Evolutionary conservation across 2,329 filamentous ascomycete species (phyloP), one percentile per base, ranked within the genome.

Genomic region (Pseudogymnoascus sp.): DNA sequence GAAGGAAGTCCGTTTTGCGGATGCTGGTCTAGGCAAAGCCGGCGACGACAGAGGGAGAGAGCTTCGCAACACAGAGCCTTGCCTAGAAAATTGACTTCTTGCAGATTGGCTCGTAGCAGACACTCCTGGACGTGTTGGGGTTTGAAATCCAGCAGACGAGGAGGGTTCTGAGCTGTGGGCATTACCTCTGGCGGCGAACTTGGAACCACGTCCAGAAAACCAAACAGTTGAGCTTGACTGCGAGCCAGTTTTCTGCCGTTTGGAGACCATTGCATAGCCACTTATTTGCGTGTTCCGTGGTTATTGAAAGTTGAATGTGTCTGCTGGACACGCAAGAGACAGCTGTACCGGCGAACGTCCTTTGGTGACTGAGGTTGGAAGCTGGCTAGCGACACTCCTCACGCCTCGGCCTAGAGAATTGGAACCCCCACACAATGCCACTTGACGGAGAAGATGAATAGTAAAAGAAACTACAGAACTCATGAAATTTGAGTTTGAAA

Each of bases 1-100:
- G 4, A 69, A 58, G 18, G 67, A 67, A 7, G 66, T 11, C 59
- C 68, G 66, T 12, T 60, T 66, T n/a, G 63, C 60, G 12, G 61
- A 61, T 6, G 61, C 61, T 20, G 62, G 53, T 12, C 59, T 30
- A 25, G 66, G 62, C 14, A 66, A 60, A 33, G 61, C 53, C 20
- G 66, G 64, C 14, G 67, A 66, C 2, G 67, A 68, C 3, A 47
- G 25, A 14, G 57, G 28, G 11, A 62, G 22, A 38, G 60, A 66
- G 50, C 61, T 50, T 30, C 20, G 64, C 8, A 62, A 41, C 2
- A 63, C 62, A 12, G 68, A 68, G 58, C 63, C 63, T 50, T 63
- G 60, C 30, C 60, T 62, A 12, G 65, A 66, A 37, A 66, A 64
- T n/a, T 18, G 28, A 18, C 65, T 28, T 28, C 7, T 58, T n/a